These are phyloP conservation scores for Penicillium sp. DNA, from an alignment of 2,329 filamentous ascomycete species.

Conservation along the genomic window DNA sequence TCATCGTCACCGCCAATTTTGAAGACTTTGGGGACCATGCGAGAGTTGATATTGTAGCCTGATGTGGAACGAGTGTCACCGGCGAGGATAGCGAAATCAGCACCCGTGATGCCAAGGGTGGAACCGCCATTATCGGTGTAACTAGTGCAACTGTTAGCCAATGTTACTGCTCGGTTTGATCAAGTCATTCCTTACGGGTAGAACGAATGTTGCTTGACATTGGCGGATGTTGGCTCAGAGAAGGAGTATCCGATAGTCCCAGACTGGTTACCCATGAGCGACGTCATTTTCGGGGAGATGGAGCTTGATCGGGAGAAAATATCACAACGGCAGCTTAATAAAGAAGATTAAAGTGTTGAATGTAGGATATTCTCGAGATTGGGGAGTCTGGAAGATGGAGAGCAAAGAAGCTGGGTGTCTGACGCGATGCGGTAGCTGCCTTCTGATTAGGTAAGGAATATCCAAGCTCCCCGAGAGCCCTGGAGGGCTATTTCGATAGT, in stretches of 20 bases:
- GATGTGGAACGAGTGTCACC: conserved; percentile 95
- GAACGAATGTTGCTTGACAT: conserved; percentile 70
- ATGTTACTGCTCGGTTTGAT: not conserved
- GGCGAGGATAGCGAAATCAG: conserved; percentile 92
- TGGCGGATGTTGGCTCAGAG: conserved; percentile 51
- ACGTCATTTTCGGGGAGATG: conserved; percentile 49
- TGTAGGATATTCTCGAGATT: conserved; percentile 6
- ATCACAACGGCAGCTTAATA: not conserved
- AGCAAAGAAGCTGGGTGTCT: conserved; percentile 25
- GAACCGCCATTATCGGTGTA: conserved; percentile 99
- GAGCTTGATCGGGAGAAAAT: not conserved
- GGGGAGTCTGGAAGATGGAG: conserved; percentile 12
- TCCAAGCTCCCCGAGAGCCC: conserved; percentile 12
- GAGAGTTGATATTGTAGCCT: conserved; percentile 98
- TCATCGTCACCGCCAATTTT: conserved; percentile 90
- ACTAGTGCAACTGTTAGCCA: conserved; percentile 32
- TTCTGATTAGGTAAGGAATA: conserved; percentile 37
- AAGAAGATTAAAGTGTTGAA: conserved; percentile 3
- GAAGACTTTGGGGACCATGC: conserved; percentile 94
- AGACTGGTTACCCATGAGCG: conserved; percentile 51
- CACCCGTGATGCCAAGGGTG: conserved; percentile 89
- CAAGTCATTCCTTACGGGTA: conserved; percentile 68
- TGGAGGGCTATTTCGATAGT: not conserved
- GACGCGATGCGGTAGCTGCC: conserved; percentile 43
- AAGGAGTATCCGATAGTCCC: conserved; percentile 62